Percentiles rank a stretch among this genome's conserved stretches.
These are phyloP conservation scores for Leptographium flavum DNA, from an alignment of 2,329 filamentous ascomycete species.

Conservation along the genomic window DNA sequence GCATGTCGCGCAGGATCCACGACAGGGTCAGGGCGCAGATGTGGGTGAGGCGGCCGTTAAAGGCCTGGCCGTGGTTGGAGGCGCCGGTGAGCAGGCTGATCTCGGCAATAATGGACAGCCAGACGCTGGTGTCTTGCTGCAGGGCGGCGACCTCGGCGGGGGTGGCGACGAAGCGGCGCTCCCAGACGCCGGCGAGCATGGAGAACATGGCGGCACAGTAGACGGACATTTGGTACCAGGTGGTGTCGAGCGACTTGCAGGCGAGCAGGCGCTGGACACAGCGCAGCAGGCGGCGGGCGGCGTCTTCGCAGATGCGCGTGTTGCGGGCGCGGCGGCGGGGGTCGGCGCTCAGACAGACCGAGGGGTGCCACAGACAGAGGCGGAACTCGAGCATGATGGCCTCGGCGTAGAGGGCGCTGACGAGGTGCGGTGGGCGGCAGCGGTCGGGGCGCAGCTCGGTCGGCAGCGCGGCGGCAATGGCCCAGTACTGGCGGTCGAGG, in stretches of 20 bases:
- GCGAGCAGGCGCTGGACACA: constrained; percentile 44
- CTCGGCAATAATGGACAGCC: constrained; percentile 54
- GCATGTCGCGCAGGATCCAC: constrained; percentile 38
- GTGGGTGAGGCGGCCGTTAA: constrained; percentile 28
- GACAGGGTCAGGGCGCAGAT: constrained; percentile 37
- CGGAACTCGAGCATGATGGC: constrained; percentile 42
- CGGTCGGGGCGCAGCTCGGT: constrained; percentile 37
- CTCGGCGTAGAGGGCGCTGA: constrained; percentile 40
- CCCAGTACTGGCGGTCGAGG: constrained; percentile 49
- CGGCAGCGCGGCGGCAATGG: constrained; percentile 52
- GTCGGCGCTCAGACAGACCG: constrained; percentile 40
- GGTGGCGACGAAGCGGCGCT: constrained; percentile 47
- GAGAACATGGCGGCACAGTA: constrained; percentile 64
- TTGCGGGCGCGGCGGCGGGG: constrained; percentile 44
- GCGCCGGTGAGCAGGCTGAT: constrained; percentile 27
- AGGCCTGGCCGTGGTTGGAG: constrained; percentile 22
- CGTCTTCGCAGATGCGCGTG: constrained; percentile 50
- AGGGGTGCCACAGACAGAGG: constrained; percentile 47
- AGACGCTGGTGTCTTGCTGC: constrained; percentile 52
- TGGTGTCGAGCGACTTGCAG: constrained; percentile 58
- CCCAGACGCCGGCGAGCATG: constrained; percentile 53
- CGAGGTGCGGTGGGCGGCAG: constrained; percentile 24
- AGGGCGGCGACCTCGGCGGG: constrained; percentile 44
- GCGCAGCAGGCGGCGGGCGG: constrained; percentile 48
- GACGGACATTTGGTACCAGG: constrained; percentile 61